Evolutionary conservation across 2,329 filamentous ascomycete genomes (phyloP), one percentile per base, ranked within the genome.

Genomic region (Neonectria punicea): DNA sequence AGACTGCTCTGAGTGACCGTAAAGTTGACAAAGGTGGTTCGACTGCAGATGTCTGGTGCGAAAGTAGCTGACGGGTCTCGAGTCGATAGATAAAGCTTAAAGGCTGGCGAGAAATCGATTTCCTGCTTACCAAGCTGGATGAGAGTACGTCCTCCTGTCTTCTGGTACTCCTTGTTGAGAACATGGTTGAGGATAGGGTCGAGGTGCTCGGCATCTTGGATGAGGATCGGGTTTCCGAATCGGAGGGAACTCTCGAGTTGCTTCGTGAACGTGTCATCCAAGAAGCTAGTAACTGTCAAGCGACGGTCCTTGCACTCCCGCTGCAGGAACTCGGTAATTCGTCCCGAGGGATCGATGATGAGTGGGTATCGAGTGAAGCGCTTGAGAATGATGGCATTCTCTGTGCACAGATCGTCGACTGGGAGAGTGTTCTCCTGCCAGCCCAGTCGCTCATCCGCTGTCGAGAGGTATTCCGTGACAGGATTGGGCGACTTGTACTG

Each of bases 1-100:
- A 99, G 86, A 85, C 95, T 98, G 87, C 96, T 98, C 82, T 98
- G 95, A 5, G 96, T 99, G 68, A 99, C 95, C 1, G 97, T 98
- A 74, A 99, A 99, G 82, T 99, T 99, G 86, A 99, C 96, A 81
- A 99, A 97, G 0, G 97, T 99, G 7, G 96, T 98, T 75, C 97
- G 89, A 85, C 94, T 97, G 89, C 97, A 99, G 69, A 99, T 93
- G 77, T 99, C 96, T 0, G 96, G 97, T 8, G 96, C 90, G 78
- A 99, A 99, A 8, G 91, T 93, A 28, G 96, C 95, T 46, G 97
- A 99, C 1, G 97, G 97, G 82, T 99, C 96, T 74, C 95, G 88
- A 2, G 97, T 99, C 0, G 95, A 98, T 43, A 99, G 84, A 79
- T 97, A 99, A 34, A 99, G 87, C 82, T 92, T 96, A 86, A 99